Evolutionary conservation across 2,329 filamentous ascomycete genomes (phyloP).

Genomic region (Rhynchosporium secalis): DNA sequence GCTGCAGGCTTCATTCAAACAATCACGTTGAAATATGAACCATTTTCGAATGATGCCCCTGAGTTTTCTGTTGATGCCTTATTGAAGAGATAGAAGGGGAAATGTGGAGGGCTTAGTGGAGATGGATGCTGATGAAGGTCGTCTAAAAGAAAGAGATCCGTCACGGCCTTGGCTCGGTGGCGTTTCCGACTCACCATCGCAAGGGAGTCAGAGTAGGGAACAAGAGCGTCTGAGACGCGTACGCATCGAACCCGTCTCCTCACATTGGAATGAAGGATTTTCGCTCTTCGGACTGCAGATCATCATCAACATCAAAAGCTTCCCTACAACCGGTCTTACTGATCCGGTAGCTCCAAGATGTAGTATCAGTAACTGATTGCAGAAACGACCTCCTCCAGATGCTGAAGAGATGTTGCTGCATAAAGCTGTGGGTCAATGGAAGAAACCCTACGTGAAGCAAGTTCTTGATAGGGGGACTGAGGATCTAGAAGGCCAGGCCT

Average conservation of each 20-base stretch:
- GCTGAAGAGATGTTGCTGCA: conserved; percentile 19
- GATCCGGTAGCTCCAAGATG: not conserved
- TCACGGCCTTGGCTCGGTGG: conserved; percentile 11
- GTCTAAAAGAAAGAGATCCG: conserved; percentile 38
- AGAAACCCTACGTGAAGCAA: conserved; percentile 16
- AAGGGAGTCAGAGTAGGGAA: conserved; percentile 5
- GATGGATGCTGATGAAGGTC: conserved; percentile 43
- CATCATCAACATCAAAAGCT: conserved; percentile 7
- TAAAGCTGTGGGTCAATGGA: conserved; percentile 19
- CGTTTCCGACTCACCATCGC: conserved; percentile 37
- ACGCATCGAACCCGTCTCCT: conserved; percentile 44
- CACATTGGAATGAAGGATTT: conserved; percentile 60
- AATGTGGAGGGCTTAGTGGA: conserved; percentile 41
- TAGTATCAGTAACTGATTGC: conserved; percentile 3
- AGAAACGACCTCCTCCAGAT: conserved; percentile 13
- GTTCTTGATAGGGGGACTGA: conserved; percentile 13
- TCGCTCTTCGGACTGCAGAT: conserved; percentile 50
- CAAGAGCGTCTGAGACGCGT: conserved; percentile 33
- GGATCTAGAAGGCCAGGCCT: conserved; percentile 19
- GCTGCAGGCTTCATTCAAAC: too few relatives aligned
- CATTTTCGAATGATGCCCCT: not conserved
- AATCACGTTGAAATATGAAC: too few relatives aligned
- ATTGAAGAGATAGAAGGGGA: conserved; percentile 38
- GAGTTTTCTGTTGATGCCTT: conserved; percentile 3
- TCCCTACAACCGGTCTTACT: not conserved